Percentiles rank a stretch among this genome's conserved stretches.
phyloP scores from a whole-genome alignment of 2,329 filamentous ascomycete species.

The Fusarium anguioides region DNA sequence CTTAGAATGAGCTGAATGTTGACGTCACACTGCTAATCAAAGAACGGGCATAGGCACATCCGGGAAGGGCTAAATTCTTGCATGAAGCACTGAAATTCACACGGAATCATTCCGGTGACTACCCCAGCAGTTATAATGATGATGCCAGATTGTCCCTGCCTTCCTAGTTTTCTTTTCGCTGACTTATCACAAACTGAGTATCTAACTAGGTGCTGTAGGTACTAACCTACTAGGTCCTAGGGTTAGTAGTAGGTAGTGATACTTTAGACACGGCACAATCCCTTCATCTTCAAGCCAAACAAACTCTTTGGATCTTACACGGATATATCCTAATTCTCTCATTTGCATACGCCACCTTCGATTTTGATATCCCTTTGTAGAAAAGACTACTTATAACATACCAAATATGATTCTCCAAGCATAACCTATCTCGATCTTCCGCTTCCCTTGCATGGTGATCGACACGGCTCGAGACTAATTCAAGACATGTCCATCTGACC shows the following conservation, averaged over 20 bases:
- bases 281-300: too few relatives aligned
- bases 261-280: neutral
- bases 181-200: too few relatives aligned
- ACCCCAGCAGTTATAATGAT: neutral
- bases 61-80: conserved; percentile 1
- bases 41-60: conserved; percentile 12
- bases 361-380: neutral
- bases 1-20: conserved; percentile 1
- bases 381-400: neutral
- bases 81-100: conserved; percentile 8
- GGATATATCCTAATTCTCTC: neutral
- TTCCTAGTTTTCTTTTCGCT: neutral
- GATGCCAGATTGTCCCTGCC: neutral
- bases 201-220: too few relatives aligned
- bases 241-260: too few relatives aligned
- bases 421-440: conserved; percentile 10
- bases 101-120: neutral
- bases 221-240: too few relatives aligned
- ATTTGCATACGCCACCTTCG: neutral
- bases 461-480: conserved; percentile 15
- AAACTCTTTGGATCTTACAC: neutral
- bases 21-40: conserved; percentile 24
- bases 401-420: conserved; percentile 4
- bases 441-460: conserved; percentile 36
- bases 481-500: conserved; percentile 8